Base-by-base conservation (phyloP, 2,329 filamentous ascomycete species). In the Fusarium citri region DNA sequence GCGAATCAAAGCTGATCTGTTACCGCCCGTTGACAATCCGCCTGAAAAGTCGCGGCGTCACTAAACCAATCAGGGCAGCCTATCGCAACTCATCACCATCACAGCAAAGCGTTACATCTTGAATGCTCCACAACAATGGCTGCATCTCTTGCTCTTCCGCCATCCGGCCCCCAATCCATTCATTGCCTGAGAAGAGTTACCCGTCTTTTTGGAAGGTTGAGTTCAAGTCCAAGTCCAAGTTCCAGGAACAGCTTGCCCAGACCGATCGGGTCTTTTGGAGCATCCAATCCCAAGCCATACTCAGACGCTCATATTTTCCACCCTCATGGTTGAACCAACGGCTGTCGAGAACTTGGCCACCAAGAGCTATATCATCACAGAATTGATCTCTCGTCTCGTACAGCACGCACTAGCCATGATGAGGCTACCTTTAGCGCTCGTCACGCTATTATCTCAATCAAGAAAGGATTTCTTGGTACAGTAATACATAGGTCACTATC, bases 301-400 rank as follows among this genome's bases (percentile, higher is more conserved):
- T 45, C 66, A 71, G 66, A 74, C 70, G 68, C 73, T 73, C 66
- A 67, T 73, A 49, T 72, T 64, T 70, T 50, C 63, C 40, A 46
- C 71, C 43, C 57, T 49, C 60, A 47, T 65, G 66, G 60, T 59
- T 42, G 58, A 69, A 56, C 73, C 73, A 75, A 74, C 72, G 53
- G 46, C 47, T n/a, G 53, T 58, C 45, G 56, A 70, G 65, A 61
- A 57, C 56, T 42, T 45, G 28, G 28, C 55, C 57, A 55, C 50
- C 59, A 48, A 54, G 43, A 66, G 49, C 54, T 64, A 65, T 68
- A 69, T 62, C 50, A 68, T 66, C 69, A 71, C 70, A 63, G 40
- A 59, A 43, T 49, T 57, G 56, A 69, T 57, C 49, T 70, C 54
- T 64, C 34, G 18, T 64, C 48, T 56, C 59, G 41, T 55, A 53